phyloP scores from a whole-genome alignment of 306 rosid species.

The Mucuna pruriens region DNA sequence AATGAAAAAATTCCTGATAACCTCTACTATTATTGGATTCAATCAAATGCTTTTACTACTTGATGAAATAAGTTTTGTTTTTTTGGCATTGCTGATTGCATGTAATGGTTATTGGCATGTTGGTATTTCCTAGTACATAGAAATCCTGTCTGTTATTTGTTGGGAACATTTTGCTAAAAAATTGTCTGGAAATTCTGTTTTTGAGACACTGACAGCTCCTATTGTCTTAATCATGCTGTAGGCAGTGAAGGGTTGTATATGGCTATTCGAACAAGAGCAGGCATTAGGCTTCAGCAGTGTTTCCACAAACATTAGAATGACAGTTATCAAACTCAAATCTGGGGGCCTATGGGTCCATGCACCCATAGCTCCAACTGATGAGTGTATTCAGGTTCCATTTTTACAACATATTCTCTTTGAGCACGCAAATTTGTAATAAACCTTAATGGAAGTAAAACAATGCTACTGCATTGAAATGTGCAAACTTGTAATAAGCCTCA shows the following conservation, averaged over 20 bases:
- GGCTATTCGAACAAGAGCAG: conserved; percentile 99
- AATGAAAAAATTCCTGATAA: neutral
- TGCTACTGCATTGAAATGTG: neutral
- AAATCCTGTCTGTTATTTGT: neutral
- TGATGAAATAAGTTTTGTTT: conserved; percentile 2
- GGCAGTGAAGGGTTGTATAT: conserved; percentile 87
- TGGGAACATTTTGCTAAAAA: neutral
- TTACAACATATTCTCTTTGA: conserved; percentile 31
- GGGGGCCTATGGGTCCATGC: conserved; percentile 99
- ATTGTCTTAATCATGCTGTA: conserved; percentile 39
- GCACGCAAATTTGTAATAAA: conserved; percentile 10
- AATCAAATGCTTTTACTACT: neutral
- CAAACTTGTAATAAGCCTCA: neutral
- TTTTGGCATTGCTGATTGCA: conserved; percentile 15
- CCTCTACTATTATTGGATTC: neutral
- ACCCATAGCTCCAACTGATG: conserved; percentile 97
- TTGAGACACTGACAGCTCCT: conserved; percentile 24
- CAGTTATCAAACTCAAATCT: conserved; percentile 92
- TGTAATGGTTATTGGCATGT: neutral
- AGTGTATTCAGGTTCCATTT: conserved; percentile 83
- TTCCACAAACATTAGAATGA: conserved; percentile 97
- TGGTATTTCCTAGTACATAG: conserved; percentile 3
- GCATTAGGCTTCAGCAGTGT: conserved; percentile 99
- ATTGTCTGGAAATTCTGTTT: conserved; percentile 26
- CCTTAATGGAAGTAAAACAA: neutral